Conservation (phyloP, 345 rosid species). For the Brassica carinata region DNA sequence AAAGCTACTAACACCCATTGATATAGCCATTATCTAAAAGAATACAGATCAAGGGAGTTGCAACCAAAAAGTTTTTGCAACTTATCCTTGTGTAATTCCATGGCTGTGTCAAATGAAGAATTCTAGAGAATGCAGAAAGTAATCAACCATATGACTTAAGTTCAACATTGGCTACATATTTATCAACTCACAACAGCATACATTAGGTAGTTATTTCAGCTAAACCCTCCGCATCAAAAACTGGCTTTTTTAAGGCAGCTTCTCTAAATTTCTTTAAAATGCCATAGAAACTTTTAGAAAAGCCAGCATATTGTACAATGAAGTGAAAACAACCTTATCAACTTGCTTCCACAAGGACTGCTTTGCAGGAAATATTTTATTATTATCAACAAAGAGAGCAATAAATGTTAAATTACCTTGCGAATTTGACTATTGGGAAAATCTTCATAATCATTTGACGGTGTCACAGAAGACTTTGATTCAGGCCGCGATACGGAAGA, state of each 20-base stretch:
- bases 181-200: slow-evolving; percentile 1
- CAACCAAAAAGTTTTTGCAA: background rate
- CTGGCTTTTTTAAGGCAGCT: slow-evolving; percentile 4
- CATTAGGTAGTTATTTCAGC: background rate
- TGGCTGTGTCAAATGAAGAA: background rate
- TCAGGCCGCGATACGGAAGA: slow-evolving; percentile 42
- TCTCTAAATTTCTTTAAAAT: slow-evolving; percentile 1
- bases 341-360: slow-evolving; percentile 4
- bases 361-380: slow-evolving; percentile 2
- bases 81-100: background rate
- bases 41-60: background rate
- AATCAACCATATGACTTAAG: slow-evolving; percentile 10
- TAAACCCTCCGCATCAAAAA: background rate
- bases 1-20: background rate
- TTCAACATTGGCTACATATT: background rate
- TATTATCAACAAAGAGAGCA: slow-evolving; percentile 4
- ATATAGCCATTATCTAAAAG: background rate
- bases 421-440: slow-evolving; percentile 95
- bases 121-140: slow-evolving; percentile 9
- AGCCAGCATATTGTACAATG: slow-evolving; percentile 9
- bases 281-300: slow-evolving; percentile 4
- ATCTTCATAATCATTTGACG: slow-evolving; percentile 70
- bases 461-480: slow-evolving; percentile 49
- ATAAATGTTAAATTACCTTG: slow-evolving; percentile 61
- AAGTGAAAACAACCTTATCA: background rate